These are phyloP conservation scores for Polytrichum commune DNA, from an alignment of 225 moss, liverwort and hornwort species.

Conservation along the genomic window DNA sequence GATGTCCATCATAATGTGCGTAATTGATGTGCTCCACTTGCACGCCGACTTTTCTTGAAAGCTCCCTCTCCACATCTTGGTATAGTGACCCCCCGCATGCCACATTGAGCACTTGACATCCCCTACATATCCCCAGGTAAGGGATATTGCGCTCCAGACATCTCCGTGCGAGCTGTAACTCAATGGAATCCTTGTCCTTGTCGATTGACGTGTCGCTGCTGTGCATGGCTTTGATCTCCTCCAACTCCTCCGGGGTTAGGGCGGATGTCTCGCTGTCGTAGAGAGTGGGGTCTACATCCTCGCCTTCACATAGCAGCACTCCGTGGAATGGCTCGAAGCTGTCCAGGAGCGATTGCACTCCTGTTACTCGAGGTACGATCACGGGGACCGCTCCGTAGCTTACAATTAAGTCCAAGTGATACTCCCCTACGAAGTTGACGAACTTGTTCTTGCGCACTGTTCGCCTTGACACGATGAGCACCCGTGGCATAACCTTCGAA, in stretches of 20 bases:
- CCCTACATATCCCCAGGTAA: constrained; percentile 89
- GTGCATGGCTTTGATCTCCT: constrained; percentile 67
- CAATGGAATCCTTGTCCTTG: constrained; percentile 91
- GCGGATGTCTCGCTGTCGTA: constrained; percentile 82
- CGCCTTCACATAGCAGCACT: constrained; percentile 96
- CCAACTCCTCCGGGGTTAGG: constrained; percentile 67
- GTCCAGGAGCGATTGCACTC: constrained; percentile 73
- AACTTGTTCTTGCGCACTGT: constrained; percentile 98
- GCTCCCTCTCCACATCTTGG: constrained; percentile 91
- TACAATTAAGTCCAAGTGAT: constrained; percentile 91
- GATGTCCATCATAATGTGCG: constrained; percentile 88
- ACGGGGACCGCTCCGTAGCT: constrained; percentile 95
- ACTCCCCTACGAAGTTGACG: constrained; percentile 98
- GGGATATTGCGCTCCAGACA: constrained; percentile 97
- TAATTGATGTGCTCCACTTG: constrained; percentile 76
- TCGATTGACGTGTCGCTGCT: constrained; percentile 90
- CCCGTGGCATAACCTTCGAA: constrained; percentile 76
- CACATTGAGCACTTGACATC: constrained; percentile 87
- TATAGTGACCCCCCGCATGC: constrained; percentile 90
- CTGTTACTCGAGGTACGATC: constrained; percentile 91
- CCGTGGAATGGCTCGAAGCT: constrained; percentile 99
- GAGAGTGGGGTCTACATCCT: constrained; percentile 82
- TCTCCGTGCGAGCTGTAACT: constrained; percentile 91
- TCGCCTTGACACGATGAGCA: constrained; percentile 89
- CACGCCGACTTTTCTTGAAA: constrained; percentile 53